Base-by-base conservation (phyloP, 345 rosid genomes). In the Lepidium didymum region DNA sequence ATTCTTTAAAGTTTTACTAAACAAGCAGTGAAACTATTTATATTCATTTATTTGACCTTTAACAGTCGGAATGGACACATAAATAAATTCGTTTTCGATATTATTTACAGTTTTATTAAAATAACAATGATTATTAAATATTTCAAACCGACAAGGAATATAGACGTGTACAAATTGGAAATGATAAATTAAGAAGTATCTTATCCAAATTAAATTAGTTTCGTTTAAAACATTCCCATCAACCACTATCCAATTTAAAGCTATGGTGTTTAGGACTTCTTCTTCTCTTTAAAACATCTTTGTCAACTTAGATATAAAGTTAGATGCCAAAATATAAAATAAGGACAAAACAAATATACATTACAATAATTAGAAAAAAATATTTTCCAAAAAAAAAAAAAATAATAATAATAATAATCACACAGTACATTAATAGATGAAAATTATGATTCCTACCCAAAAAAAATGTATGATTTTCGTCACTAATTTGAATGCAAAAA, bases 161-260 rank as follows among this genome's bases (percentile, higher is more conserved):
- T 38, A 6, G 60, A 65, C 18, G 59, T 58, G 18, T 65, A 73
- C 47, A 73, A 51, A 67, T 2, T 52, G 51, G 49, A 42, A 59
- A 50, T 44, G 44, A 64, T 57, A 58, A 36, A 33, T 29, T 18
- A 29, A 21, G 64, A 38, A 33, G 12, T 29, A 37, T 53, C 72
- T 73, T 73, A 73, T 73, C 77, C 72, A 65, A 47, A 56, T 31
- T 65, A 41, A 11, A 50, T 57, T 49, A 50, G 46, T 15, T 73
- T 65, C 5, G 46, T 57, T 57, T 5, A 29, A 49, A 31, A 50
- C 53, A 51, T 66, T 43, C 41, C n/a, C 18, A 23, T 59, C 31
- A 27, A 27, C 67, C 62, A 59, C 77, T 72, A 74, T 74, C 73
- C 56, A 53, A 33, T 21, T 14, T 38, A 65, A 73, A 73, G 72